Evolutionary conservation across 2,329 filamentous ascomycete species (phyloP), one percentile per base, ranked within the genome.

Genomic region (Aspergillus sojae): DNA sequence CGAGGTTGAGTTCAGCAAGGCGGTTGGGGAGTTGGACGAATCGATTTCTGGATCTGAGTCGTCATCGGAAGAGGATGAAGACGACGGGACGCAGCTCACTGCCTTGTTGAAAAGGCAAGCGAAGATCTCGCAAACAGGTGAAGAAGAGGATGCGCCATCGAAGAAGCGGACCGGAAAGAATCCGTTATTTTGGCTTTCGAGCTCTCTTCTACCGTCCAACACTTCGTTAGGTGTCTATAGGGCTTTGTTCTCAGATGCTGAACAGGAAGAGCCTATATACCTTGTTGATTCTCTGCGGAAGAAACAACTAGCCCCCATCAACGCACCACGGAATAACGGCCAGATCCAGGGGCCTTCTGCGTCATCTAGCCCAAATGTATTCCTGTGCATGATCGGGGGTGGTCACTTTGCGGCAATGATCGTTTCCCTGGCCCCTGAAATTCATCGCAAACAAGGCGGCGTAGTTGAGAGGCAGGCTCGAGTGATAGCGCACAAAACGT

Each of bases 351-450:
- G 66, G n/a, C 66, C 85, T 65, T 81, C 85, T 2, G 79, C 83
- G 43, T 43, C 70, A 23, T 62, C 88, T 28, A 89, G 90, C 9
- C 92, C 93, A 2, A 94, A 98, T 75, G 88, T 97, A 57, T 98
- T 99, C 75, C 86, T 99, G 55, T 98, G 94, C 79, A 99, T 99
- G 95, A 96, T 99, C 57, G 95, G 95, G 28, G 95, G 95, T 64
- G 95, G 95, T 0, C 95, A 99, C 76, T 99, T 99, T 74, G 95
- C 95, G 0, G 95, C 92, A 57, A 98, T 98, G 94, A 84, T 98
- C 12, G 91, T 99, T 12, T 93, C 93, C 0, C 84, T 98, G 4
- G 88, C 92, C 0, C 94, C 95, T 0, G 91, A 93, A 66, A 83
- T 91, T 59, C 86, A 88, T 43, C 94, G 92, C 74, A 87, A 88